Base-by-base conservation (phyloP, 2,329 filamentous ascomycete species). In the Epichloe gansuensis region DNA sequence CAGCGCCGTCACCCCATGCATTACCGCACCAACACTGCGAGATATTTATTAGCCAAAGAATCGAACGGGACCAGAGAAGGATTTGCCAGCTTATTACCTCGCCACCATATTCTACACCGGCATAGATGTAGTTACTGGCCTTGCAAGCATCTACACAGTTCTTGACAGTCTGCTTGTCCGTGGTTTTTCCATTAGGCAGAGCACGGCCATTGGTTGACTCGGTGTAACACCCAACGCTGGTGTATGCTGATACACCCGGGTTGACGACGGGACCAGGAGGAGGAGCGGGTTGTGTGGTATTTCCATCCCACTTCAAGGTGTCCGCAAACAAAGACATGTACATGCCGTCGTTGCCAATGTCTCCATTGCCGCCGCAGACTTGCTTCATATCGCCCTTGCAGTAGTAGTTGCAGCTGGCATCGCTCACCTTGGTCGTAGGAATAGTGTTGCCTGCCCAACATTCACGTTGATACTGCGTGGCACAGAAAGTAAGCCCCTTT, bases 371-470 rank as follows among this genome's bases (percentile, higher is more conserved):
- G 47, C 78, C 77, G 44, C 78, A 81, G 15, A 73, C 68, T 57
- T 79, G 67, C 53, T 72, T 71, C 31, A 72, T 53, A 43, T 74
- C 69, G 1, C 76, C 77, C 0, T 64, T 57, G 54, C 78, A 81
- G 39, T 69, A 60, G 52, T 68, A 78, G 62, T 75, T 74, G 64
- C 78, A 81, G 55, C 77, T 68, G 4, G 49, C 58, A 3, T 75
- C 71, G 17, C 64, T 64, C 1, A 74, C 73, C 55, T 71, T 64
- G 12, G 67, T 59, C 0, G 59, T 64, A 0, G 76, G 76, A 25
- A 76, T 68, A 0, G 58, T 68, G 27, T 71, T 71, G 2, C 78
- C 77, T 17, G 66, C 75, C 77, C 77, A 81, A 58, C 77, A 80
- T 57, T 81, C 76, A 12, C 64, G 58, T 17, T 71, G 64, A 54